Percentiles rank a stretch among this genome's conserved stretches.
These are phyloP conservation scores for Centella asiatica DNA, from an alignment of 129 eudicot species.

Conservation along the genomic window DNA sequence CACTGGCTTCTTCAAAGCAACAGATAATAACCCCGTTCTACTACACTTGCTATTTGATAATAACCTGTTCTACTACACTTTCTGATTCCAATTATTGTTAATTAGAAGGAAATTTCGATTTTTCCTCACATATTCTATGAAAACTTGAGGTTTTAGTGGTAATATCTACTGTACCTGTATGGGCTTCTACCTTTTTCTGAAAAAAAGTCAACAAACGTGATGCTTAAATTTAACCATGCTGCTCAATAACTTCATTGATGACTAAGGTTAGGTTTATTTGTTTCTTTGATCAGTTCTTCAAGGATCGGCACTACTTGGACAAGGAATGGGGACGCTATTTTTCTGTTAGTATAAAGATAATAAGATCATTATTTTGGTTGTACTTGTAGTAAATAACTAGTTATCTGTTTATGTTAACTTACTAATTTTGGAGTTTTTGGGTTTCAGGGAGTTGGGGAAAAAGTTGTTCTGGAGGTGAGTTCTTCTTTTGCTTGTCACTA, in stretches of 20 bases:
- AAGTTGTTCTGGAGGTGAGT: conserved; percentile 68
- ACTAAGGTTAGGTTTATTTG: conserved; percentile 5
- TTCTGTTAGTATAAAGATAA: conserved; percentile 50
- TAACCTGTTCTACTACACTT: too few relatives aligned
- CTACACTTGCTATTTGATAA: too few relatives aligned
- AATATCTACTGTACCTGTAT: neutral
- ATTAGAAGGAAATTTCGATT: neutral
- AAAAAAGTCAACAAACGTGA: too few relatives aligned
- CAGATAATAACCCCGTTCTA: neutral
- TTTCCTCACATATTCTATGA: neutral
- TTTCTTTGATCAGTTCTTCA: conserved; percentile 60
- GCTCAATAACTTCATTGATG: too few relatives aligned
- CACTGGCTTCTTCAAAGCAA: neutral
- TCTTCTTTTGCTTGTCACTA: conserved; percentile 1
- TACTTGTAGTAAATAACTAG: neutral
- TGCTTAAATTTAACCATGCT: too few relatives aligned
- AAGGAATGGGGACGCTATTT: conserved; percentile 96
- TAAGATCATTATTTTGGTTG: neutral
- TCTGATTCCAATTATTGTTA: too few relatives aligned
- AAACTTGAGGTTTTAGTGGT: neutral
- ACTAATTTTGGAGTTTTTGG: conserved; percentile 12
- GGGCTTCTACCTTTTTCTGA: too few relatives aligned
- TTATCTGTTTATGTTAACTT: conserved; percentile 1
- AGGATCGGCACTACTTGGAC: conserved; percentile 96
- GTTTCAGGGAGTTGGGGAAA: conserved; percentile 56